Evolutionary conservation across 108 stramenopile species (phyloP), one percentile per base, ranked within the genome.

Genomic region (Mediolabrus comicus): DNA sequence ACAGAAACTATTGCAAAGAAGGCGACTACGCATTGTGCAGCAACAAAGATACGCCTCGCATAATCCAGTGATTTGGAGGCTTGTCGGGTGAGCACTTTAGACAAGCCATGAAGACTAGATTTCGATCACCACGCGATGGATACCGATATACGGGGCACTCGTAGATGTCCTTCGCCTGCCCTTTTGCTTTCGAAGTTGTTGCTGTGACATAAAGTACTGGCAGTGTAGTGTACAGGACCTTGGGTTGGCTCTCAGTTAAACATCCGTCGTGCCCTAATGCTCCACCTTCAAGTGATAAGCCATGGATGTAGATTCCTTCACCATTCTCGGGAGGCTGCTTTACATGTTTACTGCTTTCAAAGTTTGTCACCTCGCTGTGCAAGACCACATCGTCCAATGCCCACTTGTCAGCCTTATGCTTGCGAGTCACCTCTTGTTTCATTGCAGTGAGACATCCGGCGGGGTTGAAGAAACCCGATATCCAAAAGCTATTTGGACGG

Each of bases 81-180:
- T 87, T 88, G 59, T 74, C 83, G 5, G 67, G 65, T 13, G 84
- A 66, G 52, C 79, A 85, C 51, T 86, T 89, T 25, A 96, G 71
- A 39, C 82, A 87, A 19, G 89, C 85, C 53, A 71, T 84, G 63
- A 88, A 89, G 29, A 96, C 88, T 54, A 92, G 79, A 69, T 90
- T 85, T 39, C 85, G 79, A 54, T 94, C 94, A 7, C 87, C 89
- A n/a, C 96, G 77, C 7, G 43, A 65, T 3, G 85, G 62, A 76
- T 96, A 96, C 87, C 91, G 92, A 87, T 96, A 96, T 33, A 90
- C 74, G 1, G 96, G 94, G 54, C 85, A 86, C 64, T 91, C 88
- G 59, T 92, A 96, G 3, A 88, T 86, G 3, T 86, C n/a, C n/a
- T n/a, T n/a, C n/a, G n/a, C n/a, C n/a, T n/a, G n/a, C n/a, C n/a